Conservation (phyloP, 164 flowering plant genomes). For the Aristolochia contorta region DNA sequence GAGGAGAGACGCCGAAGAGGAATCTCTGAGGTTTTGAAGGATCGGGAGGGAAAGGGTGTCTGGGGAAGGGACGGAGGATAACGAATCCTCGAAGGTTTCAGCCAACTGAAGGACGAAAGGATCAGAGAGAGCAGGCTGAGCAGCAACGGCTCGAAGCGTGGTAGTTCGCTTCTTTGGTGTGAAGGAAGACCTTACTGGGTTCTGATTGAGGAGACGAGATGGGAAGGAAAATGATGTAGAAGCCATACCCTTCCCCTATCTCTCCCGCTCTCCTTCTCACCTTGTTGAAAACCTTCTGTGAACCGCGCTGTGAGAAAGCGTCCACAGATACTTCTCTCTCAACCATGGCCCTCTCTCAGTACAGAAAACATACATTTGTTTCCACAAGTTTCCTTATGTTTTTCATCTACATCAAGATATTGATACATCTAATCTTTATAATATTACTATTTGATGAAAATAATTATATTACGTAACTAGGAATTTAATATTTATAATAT, state of each 20-base stretch:
- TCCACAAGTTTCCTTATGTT: too few relatives aligned
- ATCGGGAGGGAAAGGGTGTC: constrained; percentile 21
- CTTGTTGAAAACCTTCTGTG: too few relatives aligned
- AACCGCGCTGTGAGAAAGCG: too few relatives aligned
- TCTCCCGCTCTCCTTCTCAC: too few relatives aligned
- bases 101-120: constrained; percentile 81
- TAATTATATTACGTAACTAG: too few relatives aligned
- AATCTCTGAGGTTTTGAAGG: constrained; percentile 59
- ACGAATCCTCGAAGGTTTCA: constrained; percentile 75
- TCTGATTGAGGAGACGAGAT: neutral
- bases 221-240: neutral
- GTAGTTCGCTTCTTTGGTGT: neutral
- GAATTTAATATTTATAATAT: too few relatives aligned
- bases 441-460: too few relatives aligned
- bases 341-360: too few relatives aligned
- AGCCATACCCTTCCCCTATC: neutral
- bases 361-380: too few relatives aligned
- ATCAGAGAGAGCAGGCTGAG: constrained; percentile 69
- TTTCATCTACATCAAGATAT: too few relatives aligned
- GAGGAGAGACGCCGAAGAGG: constrained; percentile 55
- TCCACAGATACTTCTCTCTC: too few relatives aligned
- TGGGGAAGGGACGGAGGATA: constrained; percentile 7
- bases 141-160: constrained; percentile 12
- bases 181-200: neutral
- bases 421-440: too few relatives aligned